Conservation (phyloP, 164 flowering plant species). For the Santalum album region DNA sequence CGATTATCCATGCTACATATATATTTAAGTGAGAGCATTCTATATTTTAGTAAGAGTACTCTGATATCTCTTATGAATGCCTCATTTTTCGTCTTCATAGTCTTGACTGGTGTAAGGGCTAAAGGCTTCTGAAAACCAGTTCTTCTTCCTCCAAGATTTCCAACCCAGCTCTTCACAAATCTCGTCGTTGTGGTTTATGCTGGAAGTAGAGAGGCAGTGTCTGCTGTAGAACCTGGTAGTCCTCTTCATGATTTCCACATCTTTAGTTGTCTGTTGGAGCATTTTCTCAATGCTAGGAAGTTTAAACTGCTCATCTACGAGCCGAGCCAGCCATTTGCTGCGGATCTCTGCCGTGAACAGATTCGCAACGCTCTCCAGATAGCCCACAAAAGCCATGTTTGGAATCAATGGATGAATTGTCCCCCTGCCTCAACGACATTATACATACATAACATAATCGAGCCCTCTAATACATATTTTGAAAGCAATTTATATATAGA, state of each 20-base stretch:
- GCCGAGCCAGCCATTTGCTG: not conserved
- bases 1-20: no score
- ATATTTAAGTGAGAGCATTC: no score
- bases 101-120: slow-evolving; percentile 72
- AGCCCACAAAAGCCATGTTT: slow-evolving; percentile 82
- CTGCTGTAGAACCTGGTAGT: slow-evolving; percentile 81
- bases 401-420: slow-evolving; percentile 83
- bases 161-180: slow-evolving; percentile 92
- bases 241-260: slow-evolving; percentile 57
- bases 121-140: slow-evolving; percentile 65
- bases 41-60: no score
- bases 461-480: not conserved
- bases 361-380: slow-evolving; percentile 65
- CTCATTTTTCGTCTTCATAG: slow-evolving; percentile 28
- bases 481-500: not conserved
- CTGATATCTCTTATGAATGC: no score
- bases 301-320: slow-evolving; percentile 46
- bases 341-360: not conserved
- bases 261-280: slow-evolving; percentile 50
- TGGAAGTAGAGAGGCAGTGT: slow-evolving; percentile 79
- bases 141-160: slow-evolving; percentile 75
- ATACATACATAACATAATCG: no score
- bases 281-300: slow-evolving; percentile 65
- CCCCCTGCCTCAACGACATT: no score
- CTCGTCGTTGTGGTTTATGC: slow-evolving; percentile 80